Percentiles rank a stretch among this genome's conserved stretches.
Conservation (phyloP, 768 basidiomycete genomes). For the Sarcodon sp. region DNA sequence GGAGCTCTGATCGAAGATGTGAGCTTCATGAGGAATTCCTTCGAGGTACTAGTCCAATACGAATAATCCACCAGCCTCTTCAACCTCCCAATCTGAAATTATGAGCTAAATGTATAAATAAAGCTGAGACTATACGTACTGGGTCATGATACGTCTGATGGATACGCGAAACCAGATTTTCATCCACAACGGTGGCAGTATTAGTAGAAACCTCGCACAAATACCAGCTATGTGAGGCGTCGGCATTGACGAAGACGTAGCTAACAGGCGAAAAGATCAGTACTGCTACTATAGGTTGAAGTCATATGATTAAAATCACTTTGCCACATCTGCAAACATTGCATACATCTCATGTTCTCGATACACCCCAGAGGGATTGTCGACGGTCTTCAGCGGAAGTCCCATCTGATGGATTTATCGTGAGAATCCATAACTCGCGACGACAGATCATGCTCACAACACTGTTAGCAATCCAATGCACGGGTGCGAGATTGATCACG, state of each 20-base stretch:
- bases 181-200: slow-evolving; percentile 2
- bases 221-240: slow-evolving; percentile 7
- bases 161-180: background rate
- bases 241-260: slow-evolving; percentile 16
- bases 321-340: slow-evolving; percentile 11
- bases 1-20: background rate
- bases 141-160: background rate
- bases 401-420: background rate
- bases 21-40: background rate
- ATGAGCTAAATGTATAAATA: background rate
- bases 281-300: background rate
- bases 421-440: background rate
- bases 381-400: slow-evolving; percentile 9
- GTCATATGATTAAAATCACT: slow-evolving; percentile 7
- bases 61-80: background rate
- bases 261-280: slow-evolving; percentile 3
- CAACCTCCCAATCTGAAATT: background rate
- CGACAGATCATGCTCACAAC: slow-evolving; percentile 9
- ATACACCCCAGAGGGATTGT: slow-evolving; percentile 8
- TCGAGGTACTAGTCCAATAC: background rate
- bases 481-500: slow-evolving; percentile 17
- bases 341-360: slow-evolving; percentile 11
- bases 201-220: slow-evolving; percentile 5
- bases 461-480: slow-evolving; percentile 15
- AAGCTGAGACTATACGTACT: background rate